Evolutionary conservation across 345 rosid genomes (phyloP).

Genomic region (Cardiospermum halicacabum): DNA sequence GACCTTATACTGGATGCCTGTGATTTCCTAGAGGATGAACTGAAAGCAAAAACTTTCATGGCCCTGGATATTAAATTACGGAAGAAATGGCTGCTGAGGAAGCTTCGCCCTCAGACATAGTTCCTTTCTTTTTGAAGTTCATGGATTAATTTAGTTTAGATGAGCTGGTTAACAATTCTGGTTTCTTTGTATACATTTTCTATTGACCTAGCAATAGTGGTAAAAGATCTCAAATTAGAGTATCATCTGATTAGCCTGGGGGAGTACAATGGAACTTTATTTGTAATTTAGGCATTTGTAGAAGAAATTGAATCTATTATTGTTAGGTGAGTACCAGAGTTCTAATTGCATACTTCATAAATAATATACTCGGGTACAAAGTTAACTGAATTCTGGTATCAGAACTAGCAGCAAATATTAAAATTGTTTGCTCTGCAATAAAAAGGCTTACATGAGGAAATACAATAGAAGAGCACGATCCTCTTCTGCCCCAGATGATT

Average conservation of each 20-base stretch:
- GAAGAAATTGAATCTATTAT: too few species aligned
- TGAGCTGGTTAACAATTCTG: not conserved
- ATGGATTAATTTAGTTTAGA: not conserved
- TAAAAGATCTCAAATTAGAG: not conserved
- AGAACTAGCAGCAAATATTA: not conserved
- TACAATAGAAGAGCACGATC: not conserved
- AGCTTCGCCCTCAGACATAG: constrained; percentile 48
- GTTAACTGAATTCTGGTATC: not conserved
- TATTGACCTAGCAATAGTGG: not conserved
- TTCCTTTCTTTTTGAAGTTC: not conserved
- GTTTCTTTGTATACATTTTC: not conserved
- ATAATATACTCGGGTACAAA: not conserved
- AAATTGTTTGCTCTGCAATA: too few species aligned
- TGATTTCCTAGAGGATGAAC: constrained; percentile 78
- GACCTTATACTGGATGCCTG: constrained; percentile 88
- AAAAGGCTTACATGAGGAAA: not conserved
- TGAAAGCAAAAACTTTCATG: constrained; percentile 73
- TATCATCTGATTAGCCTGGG: not conserved
- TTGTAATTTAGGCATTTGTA: not conserved
- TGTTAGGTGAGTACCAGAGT: not conserved
- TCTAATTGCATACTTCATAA: not conserved
- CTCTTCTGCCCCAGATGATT: not conserved
- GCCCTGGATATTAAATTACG: constrained; percentile 67
- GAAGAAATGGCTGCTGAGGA: constrained; percentile 77
- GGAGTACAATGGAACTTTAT: not conserved